phyloP scores from a whole-genome alignment of 352 stramenopile genomes.

The Pythium graminicola region DNA sequence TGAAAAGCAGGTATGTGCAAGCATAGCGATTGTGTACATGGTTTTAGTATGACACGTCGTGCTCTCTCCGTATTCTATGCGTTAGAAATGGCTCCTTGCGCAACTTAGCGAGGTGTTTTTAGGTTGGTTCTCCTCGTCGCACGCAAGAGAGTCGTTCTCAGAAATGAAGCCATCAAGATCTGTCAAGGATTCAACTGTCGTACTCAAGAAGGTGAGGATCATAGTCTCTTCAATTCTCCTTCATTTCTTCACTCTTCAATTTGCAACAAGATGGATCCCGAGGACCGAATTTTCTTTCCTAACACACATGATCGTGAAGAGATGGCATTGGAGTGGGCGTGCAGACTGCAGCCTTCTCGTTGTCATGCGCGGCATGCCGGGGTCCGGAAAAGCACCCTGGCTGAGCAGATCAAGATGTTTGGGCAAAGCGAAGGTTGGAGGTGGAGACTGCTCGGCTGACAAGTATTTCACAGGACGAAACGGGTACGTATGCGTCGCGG shows the following conservation, averaged over 20 bases:
- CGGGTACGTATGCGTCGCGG: not conserved
- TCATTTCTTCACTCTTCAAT: too few species aligned
- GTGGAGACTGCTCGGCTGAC: slow-evolving; percentile 1
- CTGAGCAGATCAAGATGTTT: not conserved
- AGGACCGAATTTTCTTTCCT: too few species aligned
- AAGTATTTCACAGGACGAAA: not conserved
- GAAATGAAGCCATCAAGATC: not conserved
- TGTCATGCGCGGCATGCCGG: not conserved
- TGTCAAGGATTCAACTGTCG: not conserved
- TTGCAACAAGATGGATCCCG: not conserved
- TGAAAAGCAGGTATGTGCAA: too few species aligned
- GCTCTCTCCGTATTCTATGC: too few species aligned
- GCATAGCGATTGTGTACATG: too few species aligned
- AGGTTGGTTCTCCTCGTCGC: too few species aligned
- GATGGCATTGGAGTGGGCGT: not conserved
- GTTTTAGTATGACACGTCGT: too few species aligned
- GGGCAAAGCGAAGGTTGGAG: not conserved
- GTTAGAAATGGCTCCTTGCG: too few species aligned
- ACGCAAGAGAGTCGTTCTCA: too few species aligned
- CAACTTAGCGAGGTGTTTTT: too few species aligned
- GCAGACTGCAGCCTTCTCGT: not conserved
- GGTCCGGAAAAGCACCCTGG: slow-evolving; percentile 4
- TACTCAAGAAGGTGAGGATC: not conserved
- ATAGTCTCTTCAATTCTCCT: too few species aligned
- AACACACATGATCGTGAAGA: not conserved